Conservation (phyloP, 768 basidiomycete genomes). For the Amanita rimosa region DNA sequence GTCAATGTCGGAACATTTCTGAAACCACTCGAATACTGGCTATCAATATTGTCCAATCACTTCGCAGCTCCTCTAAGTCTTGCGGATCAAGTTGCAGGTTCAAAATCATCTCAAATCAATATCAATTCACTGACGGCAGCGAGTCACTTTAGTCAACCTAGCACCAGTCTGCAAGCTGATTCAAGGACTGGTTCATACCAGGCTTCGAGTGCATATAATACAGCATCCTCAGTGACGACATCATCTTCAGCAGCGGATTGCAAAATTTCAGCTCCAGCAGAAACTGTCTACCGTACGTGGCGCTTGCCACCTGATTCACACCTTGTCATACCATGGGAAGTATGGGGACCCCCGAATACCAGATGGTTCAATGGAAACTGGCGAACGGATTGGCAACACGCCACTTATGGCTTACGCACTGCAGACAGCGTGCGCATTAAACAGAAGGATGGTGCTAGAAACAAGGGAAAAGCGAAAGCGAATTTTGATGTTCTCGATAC, state of each 20-base stretch:
- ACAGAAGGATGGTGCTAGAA: conserved; percentile 5
- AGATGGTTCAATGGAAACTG: conserved; percentile 42
- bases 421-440: conserved; percentile 28
- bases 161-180: background rate
- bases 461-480: background rate
- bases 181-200: background rate
- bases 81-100: too few relatives aligned
- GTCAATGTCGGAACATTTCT: conserved; percentile 29
- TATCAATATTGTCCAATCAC: background rate
- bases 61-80: background rate
- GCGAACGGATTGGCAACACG: conserved; percentile 45
- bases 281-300: background rate
- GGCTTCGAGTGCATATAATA: background rate
- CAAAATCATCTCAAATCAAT: background rate
- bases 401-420: conserved; percentile 38
- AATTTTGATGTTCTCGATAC: background rate
- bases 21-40: conserved; percentile 3
- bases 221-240: background rate
- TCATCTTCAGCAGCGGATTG: background rate
- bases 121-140: conserved; percentile 13
- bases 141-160: background rate
- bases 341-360: conserved; percentile 40
- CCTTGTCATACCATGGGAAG: conserved; percentile 27
- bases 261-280: background rate
- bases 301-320: background rate